Evolutionary conservation across 129 eudicot genomes (phyloP), one percentile per base, ranked within the genome.

Genomic region (Flaveria trinervia): DNA sequence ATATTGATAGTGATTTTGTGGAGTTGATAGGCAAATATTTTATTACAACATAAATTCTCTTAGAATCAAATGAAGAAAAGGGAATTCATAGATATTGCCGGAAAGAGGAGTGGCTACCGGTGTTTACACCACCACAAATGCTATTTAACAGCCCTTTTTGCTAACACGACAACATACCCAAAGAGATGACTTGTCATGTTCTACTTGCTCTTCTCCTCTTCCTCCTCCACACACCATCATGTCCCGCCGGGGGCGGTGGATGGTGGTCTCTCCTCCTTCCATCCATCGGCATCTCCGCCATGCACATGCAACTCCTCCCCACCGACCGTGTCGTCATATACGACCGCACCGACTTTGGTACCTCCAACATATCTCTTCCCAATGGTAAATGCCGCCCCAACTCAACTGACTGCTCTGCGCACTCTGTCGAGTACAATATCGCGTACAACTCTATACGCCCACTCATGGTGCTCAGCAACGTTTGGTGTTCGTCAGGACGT

Each of bases 261-360:
- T 61, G 76, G 14, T 90, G 98, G 98, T 61, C 82, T 41, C 87
- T 88, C 67, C 85, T 92, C 51, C 76, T 73, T 22, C 70, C 83
- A 20, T 88, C 50, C 84, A 80, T 83, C n/a, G 97, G 97, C 67
- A 77, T 86, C 61, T 83, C 93, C 17, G 91, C 97, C 89, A 92
- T 92, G 97, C 98, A 90, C 96, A 92, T 92, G 98, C 98, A 92
- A 65, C 98, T 90, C 75, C 85, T 92, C 25, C 75, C 82, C 73
- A 86, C 72, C 51, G 96, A 93, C 80, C 92, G 88, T 16, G 95
- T 93, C 8, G 82, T 93, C 69, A 83, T 93, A 7, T 90, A 68
- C 50, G 98, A 93, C 77, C 86, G 95, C 65, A 93, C 98, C 0
- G 97, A 93, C 28, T 90, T 86, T 28, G 98, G 96, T n/a, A 55